Percentiles rank a stretch among this genome's conserved stretches.
These are phyloP conservation scores for Ophiobolus disseminans DNA, from an alignment of 2,329 filamentous ascomycete species.

Conservation along the genomic window DNA sequence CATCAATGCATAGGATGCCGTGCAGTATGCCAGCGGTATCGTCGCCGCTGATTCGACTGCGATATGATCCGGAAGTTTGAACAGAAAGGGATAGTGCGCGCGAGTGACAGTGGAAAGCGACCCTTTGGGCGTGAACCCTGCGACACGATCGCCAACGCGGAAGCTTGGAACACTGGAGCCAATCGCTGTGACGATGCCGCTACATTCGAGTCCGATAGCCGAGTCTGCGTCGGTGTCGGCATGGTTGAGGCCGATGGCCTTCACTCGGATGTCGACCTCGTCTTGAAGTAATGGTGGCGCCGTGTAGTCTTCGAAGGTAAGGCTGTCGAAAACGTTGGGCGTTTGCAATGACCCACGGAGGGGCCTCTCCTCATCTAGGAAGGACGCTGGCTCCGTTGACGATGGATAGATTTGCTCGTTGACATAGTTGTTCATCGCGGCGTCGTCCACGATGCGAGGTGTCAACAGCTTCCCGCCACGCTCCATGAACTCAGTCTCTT, in stretches of 20 bases:
- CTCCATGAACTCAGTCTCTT: constrained; percentile 16
- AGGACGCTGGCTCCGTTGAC: constrained; percentile 18
- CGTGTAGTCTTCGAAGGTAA: constrained; percentile 29
- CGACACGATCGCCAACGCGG: constrained; percentile 32
- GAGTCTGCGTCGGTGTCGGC: not conserved
- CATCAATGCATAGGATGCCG: constrained; percentile 37
- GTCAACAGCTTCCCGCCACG: constrained; percentile 8
- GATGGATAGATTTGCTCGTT: constrained; percentile 28
- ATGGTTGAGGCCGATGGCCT: constrained; percentile 31
- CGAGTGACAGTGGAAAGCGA: constrained; percentile 30
- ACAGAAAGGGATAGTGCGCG: constrained; percentile 18
- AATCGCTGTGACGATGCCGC: constrained; percentile 20
- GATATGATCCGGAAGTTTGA: constrained; percentile 29
- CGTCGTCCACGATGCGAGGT: constrained; percentile 25
- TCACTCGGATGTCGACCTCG: constrained; percentile 46
- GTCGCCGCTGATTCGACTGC: constrained; percentile 34
- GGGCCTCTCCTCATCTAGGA: constrained; percentile 17
- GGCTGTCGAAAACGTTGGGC: constrained; percentile 21
- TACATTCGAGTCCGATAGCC: constrained; percentile 17
- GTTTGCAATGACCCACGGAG: constrained; percentile 18
- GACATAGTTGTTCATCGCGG: constrained; percentile 29
- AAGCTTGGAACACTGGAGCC: constrained; percentile 24
- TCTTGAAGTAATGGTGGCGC: constrained; percentile 13
- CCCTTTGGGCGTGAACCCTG: constrained; percentile 23
- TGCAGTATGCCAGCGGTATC: constrained; percentile 29